Conservation (phyloP, 805 yeast species). For the Groenewaldozyma tartarivorans region DNA sequence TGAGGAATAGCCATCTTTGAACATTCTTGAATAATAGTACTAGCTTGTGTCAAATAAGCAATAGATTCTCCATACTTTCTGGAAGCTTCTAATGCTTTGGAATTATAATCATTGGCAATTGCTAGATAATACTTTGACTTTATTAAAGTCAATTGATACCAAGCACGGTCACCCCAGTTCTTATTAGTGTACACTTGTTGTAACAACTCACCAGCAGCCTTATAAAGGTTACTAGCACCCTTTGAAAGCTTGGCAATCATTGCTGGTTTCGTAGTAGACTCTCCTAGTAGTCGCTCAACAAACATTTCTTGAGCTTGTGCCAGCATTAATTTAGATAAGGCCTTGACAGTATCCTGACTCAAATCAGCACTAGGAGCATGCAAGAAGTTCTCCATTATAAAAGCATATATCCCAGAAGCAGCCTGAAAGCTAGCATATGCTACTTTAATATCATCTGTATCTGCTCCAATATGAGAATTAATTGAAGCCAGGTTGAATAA, state of each 20-base stretch:
- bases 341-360: constrained; percentile 54
- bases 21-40: constrained; percentile 22
- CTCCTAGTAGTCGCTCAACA: constrained; percentile 45
- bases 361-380: constrained; percentile 84
- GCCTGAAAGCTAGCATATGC: constrained; percentile 56
- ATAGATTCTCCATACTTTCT: constrained; percentile 70
- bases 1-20: constrained; percentile 18
- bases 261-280: constrained; percentile 44
- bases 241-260: constrained; percentile 69
- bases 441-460: constrained; percentile 40
- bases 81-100: constrained; percentile 41
- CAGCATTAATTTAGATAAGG: constrained; percentile 55
- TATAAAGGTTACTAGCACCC: constrained; percentile 49
- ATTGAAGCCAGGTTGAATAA: constrained; percentile 70
- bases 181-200: constrained; percentile 20
- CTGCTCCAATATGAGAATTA: constrained; percentile 38
- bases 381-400: constrained; percentile 67
- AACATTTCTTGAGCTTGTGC: constrained; percentile 90
- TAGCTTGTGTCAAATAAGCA: constrained; percentile 48
- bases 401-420: constrained; percentile 69
- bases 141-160: constrained; percentile 47
- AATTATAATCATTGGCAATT: constrained; percentile 51
- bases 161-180: constrained; percentile 32
- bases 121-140: constrained; percentile 50
- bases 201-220: constrained; percentile 39